phyloP scores from a whole-genome alignment of 2,329 filamentous ascomycete genomes.

The Calonectria naviculata region DNA sequence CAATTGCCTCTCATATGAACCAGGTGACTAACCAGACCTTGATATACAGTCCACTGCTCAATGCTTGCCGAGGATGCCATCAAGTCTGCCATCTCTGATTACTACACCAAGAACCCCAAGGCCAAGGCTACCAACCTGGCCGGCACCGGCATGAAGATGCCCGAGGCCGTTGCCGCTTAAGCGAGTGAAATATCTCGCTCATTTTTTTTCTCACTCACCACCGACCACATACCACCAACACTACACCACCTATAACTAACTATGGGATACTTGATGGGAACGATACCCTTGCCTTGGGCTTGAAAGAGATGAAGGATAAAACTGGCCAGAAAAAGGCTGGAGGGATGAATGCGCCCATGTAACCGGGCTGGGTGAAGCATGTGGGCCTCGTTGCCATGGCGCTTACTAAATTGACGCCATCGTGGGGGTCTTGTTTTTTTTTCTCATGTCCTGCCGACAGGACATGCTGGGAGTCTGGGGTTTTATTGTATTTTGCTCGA shows the following conservation, averaged over 20 bases:
- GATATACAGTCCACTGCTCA: slow-evolving; percentile 81
- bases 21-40: slow-evolving; percentile 40
- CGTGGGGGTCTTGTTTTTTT: slow-evolving; percentile 11
- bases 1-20: slow-evolving; percentile 20
- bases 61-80: slow-evolving; percentile 94
- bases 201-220: neutral
- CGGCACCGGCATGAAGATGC: slow-evolving; percentile 77
- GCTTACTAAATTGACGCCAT: slow-evolving; percentile 23
- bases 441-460: slow-evolving; percentile 27
- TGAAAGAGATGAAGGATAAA: slow-evolving; percentile 28
- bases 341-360: neutral
- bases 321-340: slow-evolving; percentile 16
- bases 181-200: neutral
- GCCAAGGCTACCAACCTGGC: slow-evolving; percentile 78
- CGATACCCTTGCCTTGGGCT: slow-evolving; percentile 41
- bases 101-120: slow-evolving; percentile 90
- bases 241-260: slow-evolving; percentile 20
- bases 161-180: slow-evolving; percentile 46
- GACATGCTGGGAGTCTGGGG: slow-evolving; percentile 38
- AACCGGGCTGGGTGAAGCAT: slow-evolving; percentile 19
- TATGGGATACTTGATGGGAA: slow-evolving; percentile 34
- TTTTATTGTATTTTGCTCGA: slow-evolving; percentile 33
- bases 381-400: slow-evolving; percentile 16
- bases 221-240: slow-evolving; percentile 17
- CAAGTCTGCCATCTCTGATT: slow-evolving; percentile 90